phyloP scores from a whole-genome alignment of 2,329 filamentous ascomycete species.

The Amesomyces nigricolor region DNA sequence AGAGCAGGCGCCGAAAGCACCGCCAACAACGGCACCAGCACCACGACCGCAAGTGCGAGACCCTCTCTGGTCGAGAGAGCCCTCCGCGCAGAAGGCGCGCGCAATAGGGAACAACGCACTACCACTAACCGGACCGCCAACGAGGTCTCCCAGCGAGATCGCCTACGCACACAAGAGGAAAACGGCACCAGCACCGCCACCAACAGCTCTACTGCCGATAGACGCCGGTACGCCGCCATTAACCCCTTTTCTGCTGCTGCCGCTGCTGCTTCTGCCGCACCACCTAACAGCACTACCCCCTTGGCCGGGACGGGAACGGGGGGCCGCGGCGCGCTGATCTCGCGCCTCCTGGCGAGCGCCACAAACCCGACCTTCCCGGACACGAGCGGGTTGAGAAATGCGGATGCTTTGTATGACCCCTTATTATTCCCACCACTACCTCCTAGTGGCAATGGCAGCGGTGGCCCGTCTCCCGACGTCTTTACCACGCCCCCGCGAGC shows the following conservation, averaged over 20 bases:
- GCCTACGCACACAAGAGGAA: constrained; percentile 25
- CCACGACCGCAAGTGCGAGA: constrained; percentile 1
- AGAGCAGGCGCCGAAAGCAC: constrained; percentile 5
- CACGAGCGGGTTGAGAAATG: constrained; percentile 35
- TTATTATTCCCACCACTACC: constrained; percentile 10
- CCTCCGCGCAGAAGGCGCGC: too few relatives aligned
- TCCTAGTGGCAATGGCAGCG: background rate
- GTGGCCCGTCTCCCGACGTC: background rate
- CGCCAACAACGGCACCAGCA: constrained; percentile 27
- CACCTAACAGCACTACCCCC: background rate
- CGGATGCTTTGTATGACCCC: constrained; percentile 40
- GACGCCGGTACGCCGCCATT: constrained; percentile 22
- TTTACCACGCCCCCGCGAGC: background rate
- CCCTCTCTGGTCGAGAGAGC: constrained; percentile 19
- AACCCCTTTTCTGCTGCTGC: constrained; percentile 13
- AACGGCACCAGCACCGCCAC: constrained; percentile 1
- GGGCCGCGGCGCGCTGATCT: constrained; percentile 18
- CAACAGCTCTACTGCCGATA: constrained; percentile 15
- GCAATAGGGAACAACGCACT: constrained; percentile 27
- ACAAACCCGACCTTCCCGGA: constrained; percentile 10
- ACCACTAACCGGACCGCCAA: constrained; percentile 36
- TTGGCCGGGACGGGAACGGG: constrained; percentile 14
- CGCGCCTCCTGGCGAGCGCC: constrained; percentile 19
- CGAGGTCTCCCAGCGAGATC: constrained; percentile 26
- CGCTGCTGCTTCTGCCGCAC: constrained; percentile 3